Evolutionary conservation across 768 basidiomycete genomes (phyloP).

Genomic region (Paxillus involutus): DNA sequence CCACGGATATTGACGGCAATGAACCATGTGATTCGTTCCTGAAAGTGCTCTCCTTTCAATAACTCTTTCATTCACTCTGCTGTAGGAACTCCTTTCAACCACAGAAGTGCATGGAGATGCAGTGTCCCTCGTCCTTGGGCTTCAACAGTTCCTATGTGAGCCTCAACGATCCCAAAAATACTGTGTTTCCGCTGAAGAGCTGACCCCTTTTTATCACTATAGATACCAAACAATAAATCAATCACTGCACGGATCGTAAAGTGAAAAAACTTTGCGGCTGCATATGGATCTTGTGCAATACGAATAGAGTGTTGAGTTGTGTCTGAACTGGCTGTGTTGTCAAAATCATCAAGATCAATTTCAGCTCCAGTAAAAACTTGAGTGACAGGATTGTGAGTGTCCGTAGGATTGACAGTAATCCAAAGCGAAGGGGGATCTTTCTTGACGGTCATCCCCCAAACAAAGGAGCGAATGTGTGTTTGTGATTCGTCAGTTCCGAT

Average conservation of each 20-base stretch:
- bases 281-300: neutral
- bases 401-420: constrained; percentile 1
- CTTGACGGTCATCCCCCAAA: too few species aligned
- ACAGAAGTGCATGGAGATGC: constrained; percentile 1
- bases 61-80: too few species aligned
- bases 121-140: neutral
- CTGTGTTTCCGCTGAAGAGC: neutral
- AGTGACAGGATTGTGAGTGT: neutral
- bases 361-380: neutral
- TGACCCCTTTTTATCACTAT: too few species aligned
- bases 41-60: too few species aligned
- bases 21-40: too few species aligned
- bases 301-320: neutral
- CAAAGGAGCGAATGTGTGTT: too few species aligned
- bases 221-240: too few species aligned
- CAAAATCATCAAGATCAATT: neutral
- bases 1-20: too few species aligned
- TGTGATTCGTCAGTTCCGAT: too few species aligned
- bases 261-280: neutral
- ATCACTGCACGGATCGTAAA: neutral
- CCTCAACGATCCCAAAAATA: neutral
- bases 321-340: neutral
- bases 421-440: neutral
- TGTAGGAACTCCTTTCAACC: neutral
- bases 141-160: neutral